These are phyloP conservation scores for Alopecurus myosuroides DNA, from an alignment of 176 grass and related monocot species.

Conservation along the genomic window DNA sequence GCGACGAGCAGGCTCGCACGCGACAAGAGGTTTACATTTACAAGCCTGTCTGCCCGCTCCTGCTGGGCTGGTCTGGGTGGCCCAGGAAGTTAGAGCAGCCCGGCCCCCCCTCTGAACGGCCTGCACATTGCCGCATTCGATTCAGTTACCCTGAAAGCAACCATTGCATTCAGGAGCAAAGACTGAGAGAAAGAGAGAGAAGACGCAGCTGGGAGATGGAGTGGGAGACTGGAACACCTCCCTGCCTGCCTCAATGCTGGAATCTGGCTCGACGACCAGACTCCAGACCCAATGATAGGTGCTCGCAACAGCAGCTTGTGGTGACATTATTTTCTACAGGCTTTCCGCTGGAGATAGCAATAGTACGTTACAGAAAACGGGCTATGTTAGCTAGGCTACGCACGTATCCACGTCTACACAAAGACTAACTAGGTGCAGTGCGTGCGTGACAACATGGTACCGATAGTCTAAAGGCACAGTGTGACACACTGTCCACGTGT, in stretches of 20 bases:
- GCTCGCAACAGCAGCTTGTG: background rate
- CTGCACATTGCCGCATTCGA: background rate
- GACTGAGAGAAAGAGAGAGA: background rate
- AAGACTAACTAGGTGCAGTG: background rate
- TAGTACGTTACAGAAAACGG: background rate
- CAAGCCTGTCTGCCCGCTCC: background rate
- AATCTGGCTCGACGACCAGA: background rate
- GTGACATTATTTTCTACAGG: background rate
- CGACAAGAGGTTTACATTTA: background rate
- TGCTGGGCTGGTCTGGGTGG: constrained; percentile 10
- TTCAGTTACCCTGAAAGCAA: constrained; percentile 18
- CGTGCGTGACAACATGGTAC: background rate
- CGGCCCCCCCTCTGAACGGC: background rate
- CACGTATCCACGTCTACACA: background rate
- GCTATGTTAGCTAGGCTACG: background rate
- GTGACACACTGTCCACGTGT: background rate
- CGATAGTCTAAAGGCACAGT: background rate
- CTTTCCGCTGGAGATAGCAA: background rate
- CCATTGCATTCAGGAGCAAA: background rate
- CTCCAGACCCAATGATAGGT: background rate
- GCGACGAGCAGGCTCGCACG: background rate
- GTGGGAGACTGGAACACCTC: constrained; percentile 27
- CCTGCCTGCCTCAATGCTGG: background rate
- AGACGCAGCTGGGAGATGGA: background rate
- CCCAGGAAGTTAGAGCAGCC: constrained; percentile 17